These are phyloP conservation scores for Hortaea werneckii DNA, from an alignment of 2,329 filamentous ascomycete species.

Conservation along the genomic window DNA sequence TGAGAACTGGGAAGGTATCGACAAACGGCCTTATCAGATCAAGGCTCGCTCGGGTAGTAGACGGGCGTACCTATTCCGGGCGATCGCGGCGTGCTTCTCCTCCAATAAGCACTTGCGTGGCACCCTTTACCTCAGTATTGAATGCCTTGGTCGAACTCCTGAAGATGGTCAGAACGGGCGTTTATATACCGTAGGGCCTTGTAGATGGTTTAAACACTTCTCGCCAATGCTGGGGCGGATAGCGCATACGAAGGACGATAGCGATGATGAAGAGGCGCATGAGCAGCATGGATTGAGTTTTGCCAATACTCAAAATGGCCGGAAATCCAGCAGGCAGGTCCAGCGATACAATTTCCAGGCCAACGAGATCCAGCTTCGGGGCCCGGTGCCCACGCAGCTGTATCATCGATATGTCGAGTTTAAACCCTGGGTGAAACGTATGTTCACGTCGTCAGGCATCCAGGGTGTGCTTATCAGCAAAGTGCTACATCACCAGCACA, in stretches of 20 bases:
- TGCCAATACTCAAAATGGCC: not conserved
- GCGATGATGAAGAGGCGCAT: conserved; percentile 28
- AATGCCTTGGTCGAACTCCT: conserved; percentile 65
- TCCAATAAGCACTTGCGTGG: conserved; percentile 58
- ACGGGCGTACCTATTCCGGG: conserved; percentile 68
- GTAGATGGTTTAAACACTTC: conserved; percentile 69
- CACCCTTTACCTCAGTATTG: conserved; percentile 59
- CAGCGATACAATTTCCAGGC: conserved; percentile 70
- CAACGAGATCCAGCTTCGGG: conserved; percentile 77
- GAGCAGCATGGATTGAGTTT: conserved; percentile 6
- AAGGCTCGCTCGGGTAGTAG: conserved; percentile 83
- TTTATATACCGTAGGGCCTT: conserved; percentile 72
- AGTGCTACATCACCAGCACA: conserved; percentile 82
- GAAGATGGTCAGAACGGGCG: conserved; percentile 48
- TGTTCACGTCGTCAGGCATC: conserved; percentile 72
- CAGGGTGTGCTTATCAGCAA: conserved; percentile 72
- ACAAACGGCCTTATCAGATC: conserved; percentile 55
- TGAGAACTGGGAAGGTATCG: conserved; percentile 59
- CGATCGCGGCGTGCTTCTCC: conserved; percentile 53
- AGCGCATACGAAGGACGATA: conserved; percentile 52
- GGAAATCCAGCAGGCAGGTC: conserved; percentile 1
- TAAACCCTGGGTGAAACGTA: conserved; percentile 75
- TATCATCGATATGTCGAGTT: conserved; percentile 95
- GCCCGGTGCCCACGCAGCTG: conserved; percentile 67
- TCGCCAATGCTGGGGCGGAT: conserved; percentile 81